phyloP scores from a whole-genome alignment of 192 early-diverging fungal genomes.

The Pilaira anomala region DNA sequence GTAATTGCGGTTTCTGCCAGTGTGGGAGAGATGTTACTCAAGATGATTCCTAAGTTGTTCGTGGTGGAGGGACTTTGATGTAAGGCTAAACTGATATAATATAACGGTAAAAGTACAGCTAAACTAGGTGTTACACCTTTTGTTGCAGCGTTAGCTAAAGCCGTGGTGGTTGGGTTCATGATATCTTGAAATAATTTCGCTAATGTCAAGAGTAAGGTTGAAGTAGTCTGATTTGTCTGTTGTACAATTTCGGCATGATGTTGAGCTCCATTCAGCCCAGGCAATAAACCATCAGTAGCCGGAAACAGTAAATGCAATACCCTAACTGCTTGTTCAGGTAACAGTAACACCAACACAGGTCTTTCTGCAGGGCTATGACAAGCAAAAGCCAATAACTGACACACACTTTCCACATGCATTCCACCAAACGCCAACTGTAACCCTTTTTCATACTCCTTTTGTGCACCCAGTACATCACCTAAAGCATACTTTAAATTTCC shows the following conservation, averaged over 20 bases:
- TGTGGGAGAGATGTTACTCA: conserved; percentile 64
- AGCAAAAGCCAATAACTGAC: conserved; percentile 43
- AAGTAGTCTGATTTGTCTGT: conserved; percentile 60
- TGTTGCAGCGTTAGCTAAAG: conserved; percentile 33
- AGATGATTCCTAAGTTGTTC: conserved; percentile 87
- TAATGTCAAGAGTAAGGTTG: conserved; percentile 73
- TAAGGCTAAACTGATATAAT: conserved; percentile 79
- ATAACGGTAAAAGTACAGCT: conserved; percentile 71
- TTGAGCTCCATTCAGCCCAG: conserved; percentile 44
- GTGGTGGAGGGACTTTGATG: conserved; percentile 83
- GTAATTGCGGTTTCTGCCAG: conserved; percentile 32
- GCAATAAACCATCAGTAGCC: conserved; percentile 62
- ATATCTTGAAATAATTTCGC: conserved; percentile 88
- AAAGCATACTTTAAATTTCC: conserved; percentile 81
- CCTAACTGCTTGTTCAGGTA: conserved; percentile 60
- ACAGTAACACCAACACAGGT: conserved; percentile 60
- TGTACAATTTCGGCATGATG: conserved; percentile 33
- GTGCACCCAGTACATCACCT: conserved; percentile 66
- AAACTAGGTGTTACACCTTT: conserved; percentile 53
- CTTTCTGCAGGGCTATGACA: too few species aligned
- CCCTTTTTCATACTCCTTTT: conserved; percentile 79
- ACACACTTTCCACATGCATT: conserved; percentile 39
- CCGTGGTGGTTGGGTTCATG: conserved; percentile 43
- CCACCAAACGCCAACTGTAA: conserved; percentile 70
- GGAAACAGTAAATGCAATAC: conserved; percentile 56